Evolutionary conservation across 2,329 filamentous ascomycete genomes (phyloP).

Genomic region (Penicillium sclerotiorum): DNA sequence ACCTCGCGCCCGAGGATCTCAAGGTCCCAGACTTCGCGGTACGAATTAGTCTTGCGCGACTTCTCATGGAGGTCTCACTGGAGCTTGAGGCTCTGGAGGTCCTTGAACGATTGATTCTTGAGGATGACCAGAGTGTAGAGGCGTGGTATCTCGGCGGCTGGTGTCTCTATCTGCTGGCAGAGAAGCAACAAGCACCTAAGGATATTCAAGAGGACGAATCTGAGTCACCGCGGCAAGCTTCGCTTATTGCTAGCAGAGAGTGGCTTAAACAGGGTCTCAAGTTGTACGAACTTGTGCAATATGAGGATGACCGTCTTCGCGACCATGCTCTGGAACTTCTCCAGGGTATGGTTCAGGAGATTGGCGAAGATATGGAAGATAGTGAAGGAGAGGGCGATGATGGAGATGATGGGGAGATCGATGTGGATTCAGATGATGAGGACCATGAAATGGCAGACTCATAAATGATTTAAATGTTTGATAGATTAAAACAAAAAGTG

Average conservation of each 20-base stretch:
- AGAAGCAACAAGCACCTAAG: constrained; percentile 47
- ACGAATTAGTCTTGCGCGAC: constrained; percentile 76
- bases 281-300: constrained; percentile 77
- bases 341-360: constrained; percentile 61
- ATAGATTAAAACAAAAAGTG: constrained; percentile 19
- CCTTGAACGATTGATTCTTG: constrained; percentile 76
- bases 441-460: constrained; percentile 59
- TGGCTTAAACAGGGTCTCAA: constrained; percentile 82
- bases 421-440: constrained; percentile 53
- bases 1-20: constrained; percentile 70
- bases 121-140: constrained; percentile 94
- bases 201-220: constrained; percentile 36
- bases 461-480: constrained; percentile 27
- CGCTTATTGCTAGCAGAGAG: constrained; percentile 73
- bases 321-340: constrained; percentile 50
- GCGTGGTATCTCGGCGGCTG: constrained; percentile 97
- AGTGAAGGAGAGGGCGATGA: constrained; percentile 53
- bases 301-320: constrained; percentile 59
- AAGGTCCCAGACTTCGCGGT: constrained; percentile 82
- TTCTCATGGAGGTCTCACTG: constrained; percentile 89
- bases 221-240: constrained; percentile 60
- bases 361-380: constrained; percentile 62
- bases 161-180: constrained; percentile 74
- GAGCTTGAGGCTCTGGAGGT: constrained; percentile 83
- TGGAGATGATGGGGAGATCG: constrained; percentile 56